These are phyloP conservation scores for Ceratobasidium sp. DNA, from an alignment of 1,284 basidiomycete genomes.

Conservation along the genomic window DNA sequence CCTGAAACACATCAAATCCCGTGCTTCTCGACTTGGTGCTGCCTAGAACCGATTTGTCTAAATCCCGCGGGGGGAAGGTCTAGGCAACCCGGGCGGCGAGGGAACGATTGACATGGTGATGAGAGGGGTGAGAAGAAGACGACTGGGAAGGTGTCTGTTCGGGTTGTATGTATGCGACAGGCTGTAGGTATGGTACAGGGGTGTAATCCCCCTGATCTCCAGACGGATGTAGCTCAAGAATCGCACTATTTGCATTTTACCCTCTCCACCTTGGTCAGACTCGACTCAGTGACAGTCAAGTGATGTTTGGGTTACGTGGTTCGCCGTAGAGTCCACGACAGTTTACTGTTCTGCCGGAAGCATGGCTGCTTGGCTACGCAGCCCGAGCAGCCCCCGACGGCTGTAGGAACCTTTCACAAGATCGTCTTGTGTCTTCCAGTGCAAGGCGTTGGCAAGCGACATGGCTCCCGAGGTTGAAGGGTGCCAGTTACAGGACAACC, in stretches of 20 bases:
- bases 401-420: background rate
- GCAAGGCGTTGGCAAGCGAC: too few relatives aligned
- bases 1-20: conserved; percentile 14
- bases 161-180: background rate
- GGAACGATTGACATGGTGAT: conserved; percentile 23
- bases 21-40: conserved; percentile 20
- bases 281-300: background rate
- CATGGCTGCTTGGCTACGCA: background rate
- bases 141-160: background rate
- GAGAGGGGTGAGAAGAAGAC: background rate
- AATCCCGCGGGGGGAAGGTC: background rate
- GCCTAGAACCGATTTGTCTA: conserved; percentile 6
- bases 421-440: too few relatives aligned
- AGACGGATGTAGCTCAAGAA: background rate
- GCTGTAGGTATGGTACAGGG: background rate
- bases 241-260: background rate
- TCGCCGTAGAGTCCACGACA: background rate
- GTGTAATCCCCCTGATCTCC: background rate
- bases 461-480: too few relatives aligned
- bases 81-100: background rate
- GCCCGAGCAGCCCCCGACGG: background rate
- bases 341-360: background rate
- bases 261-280: background rate
- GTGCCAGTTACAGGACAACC: too few relatives aligned
- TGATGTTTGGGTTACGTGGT: background rate